Conservation (phyloP, 1,284 basidiomycete species). For the Mycena sp. region DNA sequence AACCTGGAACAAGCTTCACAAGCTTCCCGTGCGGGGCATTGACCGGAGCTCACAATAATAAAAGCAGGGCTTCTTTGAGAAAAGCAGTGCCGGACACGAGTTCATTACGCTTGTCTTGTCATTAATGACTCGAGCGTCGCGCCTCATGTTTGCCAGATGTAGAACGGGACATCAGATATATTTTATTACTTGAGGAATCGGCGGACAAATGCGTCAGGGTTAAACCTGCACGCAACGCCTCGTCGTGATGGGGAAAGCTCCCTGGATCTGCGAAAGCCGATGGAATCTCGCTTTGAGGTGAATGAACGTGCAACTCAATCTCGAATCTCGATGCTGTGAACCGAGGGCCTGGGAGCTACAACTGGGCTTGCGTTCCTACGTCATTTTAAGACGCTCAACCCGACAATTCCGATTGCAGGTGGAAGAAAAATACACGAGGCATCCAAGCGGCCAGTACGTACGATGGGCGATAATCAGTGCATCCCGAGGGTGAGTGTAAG, state of each 20-base stretch:
- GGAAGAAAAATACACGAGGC: slow-evolving; percentile 26
- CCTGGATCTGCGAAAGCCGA: slow-evolving; percentile 17
- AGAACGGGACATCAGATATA: slow-evolving; percentile 22
- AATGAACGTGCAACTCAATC: slow-evolving; percentile 26
- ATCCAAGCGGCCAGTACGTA: slow-evolving; percentile 21
- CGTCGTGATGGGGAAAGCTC: slow-evolving; percentile 20
- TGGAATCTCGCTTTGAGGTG: slow-evolving; percentile 21
- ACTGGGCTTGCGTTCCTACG: background rate
- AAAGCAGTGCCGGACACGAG: slow-evolving; percentile 29
- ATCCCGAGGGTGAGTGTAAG: slow-evolving; percentile 15
- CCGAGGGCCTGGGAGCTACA: slow-evolving; percentile 14
- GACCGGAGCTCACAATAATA: slow-evolving; percentile 41
- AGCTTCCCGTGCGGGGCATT: slow-evolving; percentile 36
- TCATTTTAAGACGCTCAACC: slow-evolving; percentile 5
- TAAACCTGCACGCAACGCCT: slow-evolving; percentile 12
- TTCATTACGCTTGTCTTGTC: slow-evolving; percentile 32
- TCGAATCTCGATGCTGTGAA: slow-evolving; percentile 17
- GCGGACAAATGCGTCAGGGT: slow-evolving; percentile 26
- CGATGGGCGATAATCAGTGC: slow-evolving; percentile 27
- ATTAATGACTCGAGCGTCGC: slow-evolving; percentile 25
- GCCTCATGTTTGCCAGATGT: slow-evolving; percentile 29
- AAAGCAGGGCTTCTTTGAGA: slow-evolving; percentile 24
- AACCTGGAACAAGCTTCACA: slow-evolving; percentile 39
- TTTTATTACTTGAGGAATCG: slow-evolving; percentile 19
- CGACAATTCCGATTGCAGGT: background rate